These are phyloP conservation scores for Sphaerostilbella broomeana DNA, from an alignment of 2,329 filamentous ascomycete species.

Conservation along the genomic window DNA sequence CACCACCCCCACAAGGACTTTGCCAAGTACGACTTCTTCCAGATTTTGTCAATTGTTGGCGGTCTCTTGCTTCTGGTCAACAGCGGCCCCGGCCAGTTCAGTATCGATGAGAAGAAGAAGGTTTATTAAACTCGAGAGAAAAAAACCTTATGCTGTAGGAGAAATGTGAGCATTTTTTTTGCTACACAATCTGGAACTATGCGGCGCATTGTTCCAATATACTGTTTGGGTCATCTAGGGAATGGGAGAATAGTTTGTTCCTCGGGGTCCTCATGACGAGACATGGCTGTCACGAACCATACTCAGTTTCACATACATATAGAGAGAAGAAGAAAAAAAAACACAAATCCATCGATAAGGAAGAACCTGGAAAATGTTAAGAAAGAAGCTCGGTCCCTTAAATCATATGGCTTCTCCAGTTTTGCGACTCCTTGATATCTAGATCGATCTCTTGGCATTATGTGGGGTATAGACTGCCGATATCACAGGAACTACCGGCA, in stretches of 20 bases:
- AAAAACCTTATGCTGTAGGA: conserved; percentile 5
- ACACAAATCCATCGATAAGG: conserved; percentile 1
- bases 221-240: conserved; percentile 8
- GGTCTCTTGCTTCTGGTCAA: conserved; percentile 95
- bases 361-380: conserved; percentile 2
- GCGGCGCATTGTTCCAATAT: conserved; percentile 1
- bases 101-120: conserved; percentile 99
- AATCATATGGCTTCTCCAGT: no score
- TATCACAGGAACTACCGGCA: no score
- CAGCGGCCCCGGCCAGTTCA: conserved; percentile 96
- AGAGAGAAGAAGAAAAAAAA: conserved; percentile 1
- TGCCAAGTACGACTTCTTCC: conserved; percentile 99
- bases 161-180: conserved; percentile 3
- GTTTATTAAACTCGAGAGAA: conserved; percentile 62
- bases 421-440: no score
- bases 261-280: conserved; percentile 6
- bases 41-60: conserved; percentile 96
- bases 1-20: conserved; percentile 99
- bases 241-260: conserved; percentile 5
- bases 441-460: no score
- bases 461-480: no score
- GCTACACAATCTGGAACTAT: conserved; percentile 10
- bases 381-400: neutral
- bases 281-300: conserved; percentile 6
- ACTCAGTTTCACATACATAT: conserved; percentile 11